Conservation (phyloP, 1,284 basidiomycete species). For the Cerrena zonata region DNA sequence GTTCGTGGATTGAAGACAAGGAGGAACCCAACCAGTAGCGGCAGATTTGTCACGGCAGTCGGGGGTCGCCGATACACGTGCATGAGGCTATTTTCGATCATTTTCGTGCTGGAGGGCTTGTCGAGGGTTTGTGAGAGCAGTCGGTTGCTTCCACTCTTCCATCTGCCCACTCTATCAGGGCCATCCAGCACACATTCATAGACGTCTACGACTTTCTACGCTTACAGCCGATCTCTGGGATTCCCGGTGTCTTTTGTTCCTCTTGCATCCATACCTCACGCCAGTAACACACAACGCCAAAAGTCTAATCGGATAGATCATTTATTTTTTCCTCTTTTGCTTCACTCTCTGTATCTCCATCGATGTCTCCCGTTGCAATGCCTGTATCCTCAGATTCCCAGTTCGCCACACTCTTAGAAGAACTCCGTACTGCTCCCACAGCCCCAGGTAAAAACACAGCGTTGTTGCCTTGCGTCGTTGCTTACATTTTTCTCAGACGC, state of each 20-base stretch:
- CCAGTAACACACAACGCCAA: slow-evolving; percentile 3
- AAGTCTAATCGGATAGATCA: slow-evolving; percentile 9
- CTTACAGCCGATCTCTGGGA: slow-evolving; percentile 9
- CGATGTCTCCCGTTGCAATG: slow-evolving; percentile 55
- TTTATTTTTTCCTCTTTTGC: slow-evolving; percentile 7
- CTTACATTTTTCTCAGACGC: slow-evolving; percentile 48
- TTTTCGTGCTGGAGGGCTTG: background rate
- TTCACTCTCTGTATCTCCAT: slow-evolving; percentile 8
- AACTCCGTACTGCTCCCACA: slow-evolving; percentile 64
- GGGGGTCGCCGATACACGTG: background rate
- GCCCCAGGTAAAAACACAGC: slow-evolving; percentile 50
- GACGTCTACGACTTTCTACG: slow-evolving; percentile 13
- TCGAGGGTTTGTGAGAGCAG: background rate
- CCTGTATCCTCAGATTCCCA: slow-evolving; percentile 37
- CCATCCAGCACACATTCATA: background rate
- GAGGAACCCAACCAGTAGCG: background rate
- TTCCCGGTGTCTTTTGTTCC: slow-evolving; percentile 19
- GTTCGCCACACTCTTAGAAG: slow-evolving; percentile 54
- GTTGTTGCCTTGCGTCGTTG: background rate
- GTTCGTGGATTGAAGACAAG: too few species aligned
- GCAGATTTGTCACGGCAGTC: background rate
- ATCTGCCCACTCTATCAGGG: background rate
- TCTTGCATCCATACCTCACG: background rate
- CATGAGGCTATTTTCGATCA: background rate
- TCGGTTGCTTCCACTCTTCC: background rate